Base-by-base conservation (phyloP, 1,139 yeast genomes). In the Yamadazyma dushanensis region DNA sequence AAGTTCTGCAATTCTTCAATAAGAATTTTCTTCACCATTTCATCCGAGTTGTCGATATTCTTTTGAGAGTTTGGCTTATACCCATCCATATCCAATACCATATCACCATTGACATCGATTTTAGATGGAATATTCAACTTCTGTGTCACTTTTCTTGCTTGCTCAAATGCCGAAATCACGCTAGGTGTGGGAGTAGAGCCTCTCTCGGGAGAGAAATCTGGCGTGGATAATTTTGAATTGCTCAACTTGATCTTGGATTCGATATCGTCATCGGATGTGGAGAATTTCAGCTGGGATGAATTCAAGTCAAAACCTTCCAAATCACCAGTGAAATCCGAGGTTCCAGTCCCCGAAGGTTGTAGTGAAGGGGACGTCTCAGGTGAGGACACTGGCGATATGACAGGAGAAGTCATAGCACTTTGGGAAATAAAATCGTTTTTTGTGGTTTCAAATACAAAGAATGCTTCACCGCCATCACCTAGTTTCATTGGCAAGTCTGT, bases 391-490 rank as follows among this genome's bases (percentile, higher is more conserved):
- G 97, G 95, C 26, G 96, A 85, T 18, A 88, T 66, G 26, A 92
- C 95, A 0, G 99, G 99, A 0, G 97, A 88, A 0, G 98, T 89
- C 47, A 88, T 76, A 43, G 88, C 73, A 44, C 87, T 84, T 39
- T 73, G 70, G 1, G 96, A 95, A 13, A 90, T 83, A 21, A 58
- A 50, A 34, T 76, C 75, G 33, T 61, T 61, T 37, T 74, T 72
- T 26, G 75, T 76, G 2, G 97, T 86, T 53, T 90, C 96, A 63
- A 92, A 90, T 32, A 92, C 98, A 56, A 92, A 92, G 57, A 89
- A 90, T 0, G 97, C 98, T 59, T 92, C 99, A 17, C 99, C 99
- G 3, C 95, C 96, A 43, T 92, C 98, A 9, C 97, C 96, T 34
- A 92, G 65, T 60, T 92, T 92, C 98, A 92, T 92, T 9, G 96